Conservation (phyloP, 2,329 filamentous ascomycete genomes). For the Diaporthe eres region DNA sequence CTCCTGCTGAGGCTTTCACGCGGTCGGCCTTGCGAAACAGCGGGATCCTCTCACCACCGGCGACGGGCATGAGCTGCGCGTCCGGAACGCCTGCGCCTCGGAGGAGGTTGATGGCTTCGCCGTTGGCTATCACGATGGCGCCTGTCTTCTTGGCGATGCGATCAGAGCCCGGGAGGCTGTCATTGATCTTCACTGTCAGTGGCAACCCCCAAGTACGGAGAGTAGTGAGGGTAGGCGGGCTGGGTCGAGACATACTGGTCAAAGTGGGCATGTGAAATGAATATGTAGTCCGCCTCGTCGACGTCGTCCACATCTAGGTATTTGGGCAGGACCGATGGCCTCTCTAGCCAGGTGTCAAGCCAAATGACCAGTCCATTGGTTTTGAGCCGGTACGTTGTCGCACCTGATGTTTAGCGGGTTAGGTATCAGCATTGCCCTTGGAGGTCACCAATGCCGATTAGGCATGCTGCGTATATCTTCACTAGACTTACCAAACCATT, state of each 20-base stretch:
- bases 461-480: not conserved
- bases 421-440: not conserved
- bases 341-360: not conserved
- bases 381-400: not conserved
- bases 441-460: fast-evolving
- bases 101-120: not conserved
- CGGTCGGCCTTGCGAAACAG: not conserved
- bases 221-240: not conserved
- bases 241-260: not conserved
- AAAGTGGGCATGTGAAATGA: not conserved
- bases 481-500: not conserved
- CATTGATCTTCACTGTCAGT: not conserved
- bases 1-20: not conserved
- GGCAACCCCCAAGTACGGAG: too few species aligned
- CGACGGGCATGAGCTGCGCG: not conserved
- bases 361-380: not conserved
- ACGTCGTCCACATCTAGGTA: not conserved
- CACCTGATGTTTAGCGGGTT: not conserved
- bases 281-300: not conserved
- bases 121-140: not conserved
- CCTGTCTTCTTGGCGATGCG: not conserved
- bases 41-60: not conserved
- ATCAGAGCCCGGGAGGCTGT: not conserved
- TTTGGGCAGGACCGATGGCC: not conserved
- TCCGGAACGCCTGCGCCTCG: not conserved